Percentiles rank a stretch among this genome's conserved stretches.
Conservation (phyloP, 169 alveolate genomes). For the Plasmodium adleri region DNA sequence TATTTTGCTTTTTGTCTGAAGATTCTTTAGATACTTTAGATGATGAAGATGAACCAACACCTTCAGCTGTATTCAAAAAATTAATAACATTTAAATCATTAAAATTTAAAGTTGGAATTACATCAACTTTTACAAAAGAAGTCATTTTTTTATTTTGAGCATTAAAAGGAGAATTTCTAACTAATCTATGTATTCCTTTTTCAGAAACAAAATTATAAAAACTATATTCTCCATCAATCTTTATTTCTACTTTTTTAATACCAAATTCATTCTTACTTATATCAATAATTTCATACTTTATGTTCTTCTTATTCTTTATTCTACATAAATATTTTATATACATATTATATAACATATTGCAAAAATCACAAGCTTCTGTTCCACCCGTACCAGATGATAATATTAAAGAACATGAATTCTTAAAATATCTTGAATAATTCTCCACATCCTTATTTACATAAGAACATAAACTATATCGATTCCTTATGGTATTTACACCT, state of each 20-base stretch:
- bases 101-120: constrained; percentile 81
- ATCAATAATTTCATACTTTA: constrained; percentile 75
- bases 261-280: constrained; percentile 81
- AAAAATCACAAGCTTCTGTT: constrained; percentile 85
- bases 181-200: constrained; percentile 85
- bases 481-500: constrained; percentile 10
- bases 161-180: constrained; percentile 82
- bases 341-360: constrained; percentile 83
- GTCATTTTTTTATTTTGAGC: constrained; percentile 82
- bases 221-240: constrained; percentile 84
- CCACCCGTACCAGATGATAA: constrained; percentile 85
- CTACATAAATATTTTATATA: constrained; percentile 80
- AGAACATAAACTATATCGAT: constrained; percentile 18
- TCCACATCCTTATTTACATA: constrained; percentile 60
- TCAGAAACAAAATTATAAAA: constrained; percentile 83
- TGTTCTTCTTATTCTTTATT: constrained; percentile 68
- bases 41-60: not conserved
- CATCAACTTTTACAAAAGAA: constrained; percentile 84
- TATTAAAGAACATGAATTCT: constrained; percentile 64
- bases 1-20: not conserved
- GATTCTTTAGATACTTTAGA: not conserved
- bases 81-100: constrained; percentile 78
- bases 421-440: constrained; percentile 68
- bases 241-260: constrained; percentile 80
- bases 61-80: constrained; percentile 61